A percentile compares a stretch with the other conserved stretches of the same genome.
These are phyloP conservation scores for Podosphaera fusca DNA, from an alignment of 2,329 filamentous ascomycete species.

Conservation along the genomic window DNA sequence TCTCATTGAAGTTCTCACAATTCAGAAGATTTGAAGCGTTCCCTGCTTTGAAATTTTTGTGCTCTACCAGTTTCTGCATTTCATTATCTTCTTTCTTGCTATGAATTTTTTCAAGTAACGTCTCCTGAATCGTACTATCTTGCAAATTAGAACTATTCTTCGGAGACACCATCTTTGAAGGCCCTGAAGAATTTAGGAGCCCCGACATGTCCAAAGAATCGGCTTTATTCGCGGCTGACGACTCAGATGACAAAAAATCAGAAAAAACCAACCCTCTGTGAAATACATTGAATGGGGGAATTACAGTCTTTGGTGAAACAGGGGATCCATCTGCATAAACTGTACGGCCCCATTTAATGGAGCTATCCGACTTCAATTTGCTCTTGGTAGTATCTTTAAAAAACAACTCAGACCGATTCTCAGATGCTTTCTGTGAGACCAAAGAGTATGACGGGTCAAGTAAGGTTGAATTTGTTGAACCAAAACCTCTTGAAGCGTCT, in stretches of 20 bases:
- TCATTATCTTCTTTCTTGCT: background rate
- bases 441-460: constrained; percentile 13
- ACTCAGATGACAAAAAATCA: background rate
- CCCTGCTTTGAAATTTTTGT: constrained; percentile 19
- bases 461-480: constrained; percentile 14
- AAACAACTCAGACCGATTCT: constrained; percentile 5
- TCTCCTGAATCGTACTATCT: constrained; percentile 40
- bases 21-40: constrained; percentile 35
- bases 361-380: constrained; percentile 3
- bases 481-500: constrained; percentile 15
- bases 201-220: background rate
- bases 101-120: background rate
- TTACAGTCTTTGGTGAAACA: background rate
- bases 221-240: background rate
- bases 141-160: constrained; percentile 67
- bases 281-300: background rate
- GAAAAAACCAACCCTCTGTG: background rate
- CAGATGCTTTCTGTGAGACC: constrained; percentile 8
- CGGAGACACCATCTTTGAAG: constrained; percentile 30
- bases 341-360: background rate
- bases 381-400: constrained; percentile 7
- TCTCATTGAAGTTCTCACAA: constrained; percentile 39
- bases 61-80: constrained; percentile 16
- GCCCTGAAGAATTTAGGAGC: constrained; percentile 19
- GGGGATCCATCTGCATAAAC: background rate